A percentile compares a stretch with the other conserved stretches of the same genome.
Conservation (phyloP, 2,329 filamentous ascomycete genomes). For the Ceratocystis albifundus region DNA sequence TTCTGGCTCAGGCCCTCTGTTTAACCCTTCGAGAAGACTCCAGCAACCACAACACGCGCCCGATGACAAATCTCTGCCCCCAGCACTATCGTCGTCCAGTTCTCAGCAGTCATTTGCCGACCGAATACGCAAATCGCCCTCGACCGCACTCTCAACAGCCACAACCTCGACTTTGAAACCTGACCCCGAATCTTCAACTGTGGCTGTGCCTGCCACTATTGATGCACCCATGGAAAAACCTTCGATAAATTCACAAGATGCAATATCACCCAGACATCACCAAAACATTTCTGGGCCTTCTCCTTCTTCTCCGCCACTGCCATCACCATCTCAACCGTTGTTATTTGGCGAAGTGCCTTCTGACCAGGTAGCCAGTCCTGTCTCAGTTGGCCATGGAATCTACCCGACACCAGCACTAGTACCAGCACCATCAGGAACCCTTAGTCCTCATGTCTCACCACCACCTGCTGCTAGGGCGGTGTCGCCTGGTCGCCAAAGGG, state of each 20-base stretch:
- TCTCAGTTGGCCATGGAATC: slow-evolving; percentile 51
- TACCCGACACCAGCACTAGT: background rate
- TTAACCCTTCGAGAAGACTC: slow-evolving; percentile 8
- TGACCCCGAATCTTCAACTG: background rate
- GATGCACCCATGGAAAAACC: slow-evolving; percentile 10
- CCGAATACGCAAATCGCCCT: slow-evolving; percentile 44
- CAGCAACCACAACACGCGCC: slow-evolving; percentile 8
- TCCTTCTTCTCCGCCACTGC: background rate
- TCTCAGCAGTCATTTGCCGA: slow-evolving; percentile 42
- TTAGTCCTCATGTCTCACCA: slow-evolving; percentile 5
- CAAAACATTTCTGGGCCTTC: slow-evolving; percentile 2
- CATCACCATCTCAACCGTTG: slow-evolving; percentile 30
- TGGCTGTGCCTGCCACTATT: background rate
- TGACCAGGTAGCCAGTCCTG: slow-evolving; percentile 40
- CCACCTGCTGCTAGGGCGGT: slow-evolving; percentile 16
- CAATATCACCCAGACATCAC: background rate
- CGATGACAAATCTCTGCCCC: slow-evolving; percentile 13
- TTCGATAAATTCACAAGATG: background rate
- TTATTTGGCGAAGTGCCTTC: slow-evolving; percentile 63
- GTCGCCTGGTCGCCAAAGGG: slow-evolving; percentile 38
- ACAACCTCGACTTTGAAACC: background rate
- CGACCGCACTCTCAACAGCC: slow-evolving; percentile 25
- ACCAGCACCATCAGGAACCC: background rate
- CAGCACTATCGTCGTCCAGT: background rate
- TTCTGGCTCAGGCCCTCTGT: slow-evolving; percentile 1